These are phyloP conservation scores for Zygotorulaspora florentina DNA, from an alignment of 805 yeast species.

Conservation along the genomic window DNA sequence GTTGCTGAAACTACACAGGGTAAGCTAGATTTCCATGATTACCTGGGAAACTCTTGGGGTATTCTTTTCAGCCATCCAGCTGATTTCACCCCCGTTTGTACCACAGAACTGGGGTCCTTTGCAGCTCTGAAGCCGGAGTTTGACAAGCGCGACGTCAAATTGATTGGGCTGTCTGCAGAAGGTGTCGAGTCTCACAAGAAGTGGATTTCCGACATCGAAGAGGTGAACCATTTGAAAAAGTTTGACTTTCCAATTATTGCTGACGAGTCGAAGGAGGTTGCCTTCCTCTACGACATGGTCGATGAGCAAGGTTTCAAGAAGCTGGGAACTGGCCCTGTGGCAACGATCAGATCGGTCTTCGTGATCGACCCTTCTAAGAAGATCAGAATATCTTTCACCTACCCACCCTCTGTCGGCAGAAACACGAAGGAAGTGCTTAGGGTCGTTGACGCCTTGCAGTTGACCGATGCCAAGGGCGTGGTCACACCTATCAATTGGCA, in stretches of 20 bases:
- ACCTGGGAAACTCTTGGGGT: slow-evolving; percentile 81
- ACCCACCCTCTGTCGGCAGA: slow-evolving; percentile 94
- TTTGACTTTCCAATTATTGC: slow-evolving; percentile 89
- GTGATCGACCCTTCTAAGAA: slow-evolving; percentile 87
- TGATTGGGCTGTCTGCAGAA: slow-evolving; percentile 88
- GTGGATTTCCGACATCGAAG: slow-evolving; percentile 92
- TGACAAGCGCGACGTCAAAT: slow-evolving; percentile 75
- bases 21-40: slow-evolving; percentile 80
- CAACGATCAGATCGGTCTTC: slow-evolving; percentile 90
- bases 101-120: slow-evolving; percentile 93
- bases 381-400: slow-evolving; percentile 78
- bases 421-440: slow-evolving; percentile 90
- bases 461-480: slow-evolving; percentile 75
- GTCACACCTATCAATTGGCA: slow-evolving; percentile 93
- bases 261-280: slow-evolving; percentile 79
- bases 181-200: slow-evolving; percentile 70
- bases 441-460: slow-evolving; percentile 82
- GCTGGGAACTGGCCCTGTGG: slow-evolving; percentile 65
- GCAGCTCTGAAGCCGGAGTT: slow-evolving; percentile 87
- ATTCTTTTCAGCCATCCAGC: slow-evolving; percentile 92
- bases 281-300: slow-evolving; percentile 81
- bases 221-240: slow-evolving; percentile 63
- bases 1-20: slow-evolving; percentile 79
- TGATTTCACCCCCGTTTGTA: slow-evolving; percentile 95
- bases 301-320: slow-evolving; percentile 80